Percentiles rank a stretch among this genome's conserved stretches.
Conservation (phyloP, 78 protist genomes). For the Monocercomonoides exilis region DNA sequence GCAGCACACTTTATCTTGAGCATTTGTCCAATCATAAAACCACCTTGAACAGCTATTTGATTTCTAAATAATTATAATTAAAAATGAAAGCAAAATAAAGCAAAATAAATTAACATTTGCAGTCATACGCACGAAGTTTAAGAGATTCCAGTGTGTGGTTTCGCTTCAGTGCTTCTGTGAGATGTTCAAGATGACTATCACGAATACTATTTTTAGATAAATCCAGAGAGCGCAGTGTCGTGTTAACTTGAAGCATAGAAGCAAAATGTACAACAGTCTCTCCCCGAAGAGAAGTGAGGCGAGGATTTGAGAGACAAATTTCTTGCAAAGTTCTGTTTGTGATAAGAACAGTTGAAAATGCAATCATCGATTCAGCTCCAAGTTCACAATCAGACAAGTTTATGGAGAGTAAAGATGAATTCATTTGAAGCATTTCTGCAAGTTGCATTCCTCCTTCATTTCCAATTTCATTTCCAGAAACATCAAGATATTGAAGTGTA, state of each 20-base stretch:
- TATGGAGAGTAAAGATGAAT: neutral
- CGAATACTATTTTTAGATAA: neutral
- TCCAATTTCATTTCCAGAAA: neutral
- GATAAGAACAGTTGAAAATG: neutral
- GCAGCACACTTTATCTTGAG: neutral
- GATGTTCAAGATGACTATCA: neutral
- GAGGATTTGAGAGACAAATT: neutral
- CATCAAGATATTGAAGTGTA: neutral
- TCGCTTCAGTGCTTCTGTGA: neutral
- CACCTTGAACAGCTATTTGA: neutral
- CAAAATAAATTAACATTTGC: neutral
- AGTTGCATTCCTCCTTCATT: neutral
- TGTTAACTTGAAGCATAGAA: neutral
- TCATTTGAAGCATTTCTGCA: neutral
- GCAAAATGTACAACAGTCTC: neutral
- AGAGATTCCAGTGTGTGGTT: neutral
- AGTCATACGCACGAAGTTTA: neutral
- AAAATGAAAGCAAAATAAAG: too few relatives aligned
- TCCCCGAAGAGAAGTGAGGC: neutral
- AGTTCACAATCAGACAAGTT: neutral
- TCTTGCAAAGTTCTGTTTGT: neutral
- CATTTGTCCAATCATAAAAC: neutral
- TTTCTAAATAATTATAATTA: neutral
- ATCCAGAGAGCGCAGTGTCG: neutral
- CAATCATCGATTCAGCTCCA: neutral